A percentile compares a stretch with the other conserved stretches of the same genome.
These are phyloP conservation scores for Vaccinium corymbosum DNA, from an alignment of 148 eudicot species.

Conservation along the genomic window DNA sequence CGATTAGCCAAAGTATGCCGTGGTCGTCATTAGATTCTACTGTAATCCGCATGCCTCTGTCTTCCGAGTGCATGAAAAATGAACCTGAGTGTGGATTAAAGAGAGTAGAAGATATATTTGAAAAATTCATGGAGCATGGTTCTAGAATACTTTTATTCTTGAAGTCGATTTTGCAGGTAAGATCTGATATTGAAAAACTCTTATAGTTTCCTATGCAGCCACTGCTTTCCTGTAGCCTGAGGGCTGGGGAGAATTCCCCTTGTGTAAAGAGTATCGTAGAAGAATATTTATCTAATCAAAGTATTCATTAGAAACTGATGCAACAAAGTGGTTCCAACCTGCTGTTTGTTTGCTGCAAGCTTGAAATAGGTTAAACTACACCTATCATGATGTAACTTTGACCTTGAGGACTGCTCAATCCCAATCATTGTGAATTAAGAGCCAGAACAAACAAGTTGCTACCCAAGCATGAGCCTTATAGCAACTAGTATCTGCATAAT, in stretches of 20 bases:
- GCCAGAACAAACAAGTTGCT: background rate
- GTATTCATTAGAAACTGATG: background rate
- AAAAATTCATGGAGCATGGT: constrained; percentile 68
- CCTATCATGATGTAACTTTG: background rate
- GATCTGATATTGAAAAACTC: background rate
- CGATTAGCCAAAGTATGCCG: constrained; percentile 57
- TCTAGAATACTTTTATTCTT: constrained; percentile 66
- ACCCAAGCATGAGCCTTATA: background rate
- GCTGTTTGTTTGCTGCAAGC: background rate
- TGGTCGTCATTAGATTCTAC: constrained; percentile 58
- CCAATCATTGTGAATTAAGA: background rate
- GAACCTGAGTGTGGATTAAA: constrained; percentile 57
- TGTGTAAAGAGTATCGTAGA: background rate
- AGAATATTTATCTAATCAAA: background rate
- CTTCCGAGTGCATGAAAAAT: constrained; percentile 53
- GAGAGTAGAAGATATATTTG: constrained; percentile 49
- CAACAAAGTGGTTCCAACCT: background rate
- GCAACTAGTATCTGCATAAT: background rate
- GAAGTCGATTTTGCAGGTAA: constrained; percentile 87
- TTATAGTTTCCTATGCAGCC: constrained; percentile 1
- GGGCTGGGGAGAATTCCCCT: background rate
- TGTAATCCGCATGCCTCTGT: constrained; percentile 87
- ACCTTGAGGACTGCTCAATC: background rate
- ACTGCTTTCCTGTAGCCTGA: constrained; percentile 7
- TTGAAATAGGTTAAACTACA: background rate